Evolutionary conservation across 371 early-diverging fungal species (phyloP), one percentile per base, ranked within the genome.

Genomic region (Mortierella sp.): DNA sequence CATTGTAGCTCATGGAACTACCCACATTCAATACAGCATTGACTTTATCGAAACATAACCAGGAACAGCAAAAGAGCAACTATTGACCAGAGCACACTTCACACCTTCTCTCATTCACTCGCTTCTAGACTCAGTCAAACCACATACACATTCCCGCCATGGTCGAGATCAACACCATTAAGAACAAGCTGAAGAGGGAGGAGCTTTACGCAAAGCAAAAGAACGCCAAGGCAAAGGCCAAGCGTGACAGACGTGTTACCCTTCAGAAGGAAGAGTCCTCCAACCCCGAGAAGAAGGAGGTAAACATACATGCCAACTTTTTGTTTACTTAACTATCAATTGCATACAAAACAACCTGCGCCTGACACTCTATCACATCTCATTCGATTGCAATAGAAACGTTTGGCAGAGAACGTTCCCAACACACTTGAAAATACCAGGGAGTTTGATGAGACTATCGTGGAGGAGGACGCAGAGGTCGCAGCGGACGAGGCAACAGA

Each of bases 361-460:
- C 1, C n/a, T 55, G 24, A 55, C n/a, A n/a, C n/a, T n/a, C 2
- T 1, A 24, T 21, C 24, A 54, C 8, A 13, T n/a, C n/a, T 21
- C 55, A 34, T 80, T 63, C 10, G n/a, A 57, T 4, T 60, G 21
- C 3, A 54, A 72, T 84, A 95, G 94, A 94, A 97, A 90, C 95
- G 99, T 70, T 90, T 98, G 83, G 92, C 92, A 68, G 93, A 95
- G 79, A 98, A 99, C 91, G 95, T 97, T 13, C 98, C 98, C 13
- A 93, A 94, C 73, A 99, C 99, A 13, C 88, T 98, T 52, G 99
- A 99, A 81, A 97, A 94, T 81, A 96, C 95, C 26, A 90, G 99
- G 78, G 98, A 98, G 88, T 93, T 90, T 57, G 99, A 99, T 84
- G 99, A 98, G 74, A 98, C 98, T 0, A 92, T 98, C 72, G 96